phyloP scores from a whole-genome alignment of 345 rosid species.

The Kandelia obovata region DNA sequence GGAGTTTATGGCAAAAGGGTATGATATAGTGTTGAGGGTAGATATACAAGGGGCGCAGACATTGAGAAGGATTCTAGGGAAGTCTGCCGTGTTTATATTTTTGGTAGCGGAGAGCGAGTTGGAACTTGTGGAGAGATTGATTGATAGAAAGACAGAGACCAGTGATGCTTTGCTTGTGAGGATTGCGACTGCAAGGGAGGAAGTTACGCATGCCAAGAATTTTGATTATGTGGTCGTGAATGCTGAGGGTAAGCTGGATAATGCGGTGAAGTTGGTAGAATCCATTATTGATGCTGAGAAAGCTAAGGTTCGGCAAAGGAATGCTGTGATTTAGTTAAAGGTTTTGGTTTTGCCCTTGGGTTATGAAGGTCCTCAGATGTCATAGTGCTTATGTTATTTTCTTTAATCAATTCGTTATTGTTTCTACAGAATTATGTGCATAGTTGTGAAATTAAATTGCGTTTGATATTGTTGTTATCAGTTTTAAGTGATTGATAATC shows the following conservation, averaged over 20 bases:
- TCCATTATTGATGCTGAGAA: constrained; percentile 92
- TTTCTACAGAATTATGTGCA: neutral
- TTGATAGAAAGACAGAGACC: constrained; percentile 78
- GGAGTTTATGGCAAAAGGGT: constrained; percentile 68
- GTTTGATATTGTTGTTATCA: neutral
- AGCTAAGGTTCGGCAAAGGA: constrained; percentile 71
- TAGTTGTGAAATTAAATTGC: neutral
- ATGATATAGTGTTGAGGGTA: constrained; percentile 75
- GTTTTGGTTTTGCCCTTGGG: constrained; percentile 3
- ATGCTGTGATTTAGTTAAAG: constrained; percentile 41
- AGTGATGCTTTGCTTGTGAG: constrained; percentile 73
- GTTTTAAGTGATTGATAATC: neutral
- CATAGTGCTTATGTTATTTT: neutral
- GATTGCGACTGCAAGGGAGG: constrained; percentile 79
- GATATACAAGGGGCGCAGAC: constrained; percentile 90
- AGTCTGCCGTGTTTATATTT: constrained; percentile 74
- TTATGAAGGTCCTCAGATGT: constrained; percentile 2
- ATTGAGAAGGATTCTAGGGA: constrained; percentile 59
- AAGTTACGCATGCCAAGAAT: constrained; percentile 54
- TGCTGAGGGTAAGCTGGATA: constrained; percentile 72
- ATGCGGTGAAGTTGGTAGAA: constrained; percentile 58
- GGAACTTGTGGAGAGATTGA: constrained; percentile 76
- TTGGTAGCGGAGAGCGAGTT: constrained; percentile 80
- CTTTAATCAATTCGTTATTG: neutral
- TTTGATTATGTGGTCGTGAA: constrained; percentile 86